phyloP scores from a whole-genome alignment of 106 monocot species.

The Phalaenopsis equestris region DNA sequence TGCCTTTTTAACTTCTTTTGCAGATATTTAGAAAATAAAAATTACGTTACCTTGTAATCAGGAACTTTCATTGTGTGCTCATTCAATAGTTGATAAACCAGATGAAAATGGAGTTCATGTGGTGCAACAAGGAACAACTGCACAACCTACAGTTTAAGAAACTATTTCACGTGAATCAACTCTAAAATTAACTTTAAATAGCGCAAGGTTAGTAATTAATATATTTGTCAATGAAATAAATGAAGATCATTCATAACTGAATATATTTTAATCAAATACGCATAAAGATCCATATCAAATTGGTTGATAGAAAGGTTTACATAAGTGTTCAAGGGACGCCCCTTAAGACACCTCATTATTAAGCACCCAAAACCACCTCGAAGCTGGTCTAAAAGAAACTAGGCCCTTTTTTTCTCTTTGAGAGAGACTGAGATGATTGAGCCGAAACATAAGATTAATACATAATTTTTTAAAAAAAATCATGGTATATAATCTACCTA shows the following conservation, averaged over 20 bases:
- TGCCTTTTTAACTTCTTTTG: not conserved
- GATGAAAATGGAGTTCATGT: slow-evolving; percentile 74
- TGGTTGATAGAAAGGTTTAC: no score
- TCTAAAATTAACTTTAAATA: not conserved
- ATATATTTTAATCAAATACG: not conserved
- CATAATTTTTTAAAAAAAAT: no score
- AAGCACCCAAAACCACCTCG: no score
- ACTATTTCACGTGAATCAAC: not conserved
- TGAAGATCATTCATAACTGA: not conserved
- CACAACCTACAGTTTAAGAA: slow-evolving; percentile 37
- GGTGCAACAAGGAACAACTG: slow-evolving; percentile 69
- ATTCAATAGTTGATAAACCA: slow-evolving; percentile 62
- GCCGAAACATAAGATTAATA: no score
- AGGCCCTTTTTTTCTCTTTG: no score
- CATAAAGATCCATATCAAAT: not conserved
- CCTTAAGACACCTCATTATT: no score
- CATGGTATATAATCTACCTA: no score
- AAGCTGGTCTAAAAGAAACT: no score
- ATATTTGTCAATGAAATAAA: not conserved
- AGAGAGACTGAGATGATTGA: no score
- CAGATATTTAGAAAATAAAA: slow-evolving; percentile 1
- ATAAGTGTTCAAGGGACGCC: no score
- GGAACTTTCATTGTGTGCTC: slow-evolving; percentile 66
- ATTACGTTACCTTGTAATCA: slow-evolving; percentile 74
- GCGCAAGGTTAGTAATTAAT: not conserved